Base-by-base conservation (phyloP, 1,284 basidiomycete genomes). In the Paramarasmius palmivorus region DNA sequence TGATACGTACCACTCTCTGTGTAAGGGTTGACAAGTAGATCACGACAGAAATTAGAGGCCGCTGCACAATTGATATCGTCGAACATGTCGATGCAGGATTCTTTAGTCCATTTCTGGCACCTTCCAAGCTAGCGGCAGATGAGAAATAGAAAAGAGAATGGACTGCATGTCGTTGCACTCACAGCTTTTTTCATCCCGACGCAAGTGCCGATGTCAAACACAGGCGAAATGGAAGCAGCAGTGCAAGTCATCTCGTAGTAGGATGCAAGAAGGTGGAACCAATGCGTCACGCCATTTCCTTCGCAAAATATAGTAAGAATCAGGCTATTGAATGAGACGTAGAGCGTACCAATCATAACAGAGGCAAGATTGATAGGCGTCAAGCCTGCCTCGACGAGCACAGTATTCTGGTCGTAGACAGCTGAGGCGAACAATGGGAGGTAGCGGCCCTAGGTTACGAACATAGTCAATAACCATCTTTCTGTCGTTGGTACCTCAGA, bases 341-440 rank as follows among this genome's bases (percentile, higher is more conserved):
- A 14, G 19, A 20, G 58, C 57, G 50, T 73, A 64, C 86, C 86
- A 45, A 89, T 85, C 67, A 87, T 75, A 34, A 86, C 73, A 34
- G 79, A 81, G 50, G 79, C 73, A 8, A 90, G 69, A 63, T 88
- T 88, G 66, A 89, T 76, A 0, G 83, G 79, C 14, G 73, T 72
- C 54, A 78, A 67, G 2, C 79, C 81, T 0, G 68, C 71, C n/a
- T 71, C 69, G 20, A 73, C 64, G 22, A 81, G 72, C 20, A 67
- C 61, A 19, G 71, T 65, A 63, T 90, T 88, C 45, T 81, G 77
- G 65, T 89, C 85, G 35, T 81, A 75, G 0, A 89, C 75, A 6
- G 79, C 77, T 1, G 80, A 73, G 0, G 86, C 86, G 58, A 86
- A 88, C 2, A 85, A 69, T 1, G 86, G 87, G 12, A 88, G 70